Evolutionary conservation across 2,329 filamentous ascomycete species (phyloP).

Genomic region (Pestalotiopsis sp.): DNA sequence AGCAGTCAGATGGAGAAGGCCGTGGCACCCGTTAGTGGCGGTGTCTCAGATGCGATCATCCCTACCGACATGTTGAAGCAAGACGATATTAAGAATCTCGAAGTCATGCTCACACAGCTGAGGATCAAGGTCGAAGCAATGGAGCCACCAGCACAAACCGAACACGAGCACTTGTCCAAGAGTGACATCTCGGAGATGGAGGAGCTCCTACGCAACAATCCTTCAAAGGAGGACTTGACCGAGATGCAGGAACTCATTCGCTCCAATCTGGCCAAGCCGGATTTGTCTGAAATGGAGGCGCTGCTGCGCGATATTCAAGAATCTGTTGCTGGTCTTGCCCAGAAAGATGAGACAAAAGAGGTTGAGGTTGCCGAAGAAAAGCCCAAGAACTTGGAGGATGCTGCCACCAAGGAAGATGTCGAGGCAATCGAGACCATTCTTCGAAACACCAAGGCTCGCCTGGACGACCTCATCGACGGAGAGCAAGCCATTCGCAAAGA

Average conservation of each 20-base stretch:
- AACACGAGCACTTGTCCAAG: slow-evolving; percentile 42
- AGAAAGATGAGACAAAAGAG: slow-evolving; percentile 19
- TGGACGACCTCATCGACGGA: slow-evolving; percentile 79
- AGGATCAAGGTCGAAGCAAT: slow-evolving; percentile 83
- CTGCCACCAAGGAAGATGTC: slow-evolving; percentile 79
- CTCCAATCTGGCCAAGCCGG: slow-evolving; percentile 44
- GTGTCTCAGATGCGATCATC: slow-evolving; percentile 51
- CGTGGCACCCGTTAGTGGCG: slow-evolving; percentile 50
- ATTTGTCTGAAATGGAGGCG: slow-evolving; percentile 44
- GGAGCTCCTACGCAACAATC: slow-evolving; percentile 29
- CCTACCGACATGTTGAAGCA: slow-evolving; percentile 60
- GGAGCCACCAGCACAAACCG: slow-evolving; percentile 49
- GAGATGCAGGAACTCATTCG: slow-evolving; percentile 55
- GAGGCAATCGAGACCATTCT: slow-evolving; percentile 90
- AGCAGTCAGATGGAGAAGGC: slow-evolving; percentile 29
- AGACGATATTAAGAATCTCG: slow-evolving; percentile 83
- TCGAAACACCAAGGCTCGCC: slow-evolving; percentile 82
- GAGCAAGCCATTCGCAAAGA: slow-evolving; percentile 72
- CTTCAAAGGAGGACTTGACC: slow-evolving; percentile 54
- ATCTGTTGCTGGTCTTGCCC: slow-evolving; percentile 35
- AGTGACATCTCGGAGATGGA: slow-evolving; percentile 37
- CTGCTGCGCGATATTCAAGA: slow-evolving; percentile 48
- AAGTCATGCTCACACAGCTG: slow-evolving; percentile 80
- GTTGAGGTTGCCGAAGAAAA: not conserved
- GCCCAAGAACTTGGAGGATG: slow-evolving; percentile 40